Base-by-base conservation (phyloP, 208 protist species). In the Wallacemonas sp. region DNA sequence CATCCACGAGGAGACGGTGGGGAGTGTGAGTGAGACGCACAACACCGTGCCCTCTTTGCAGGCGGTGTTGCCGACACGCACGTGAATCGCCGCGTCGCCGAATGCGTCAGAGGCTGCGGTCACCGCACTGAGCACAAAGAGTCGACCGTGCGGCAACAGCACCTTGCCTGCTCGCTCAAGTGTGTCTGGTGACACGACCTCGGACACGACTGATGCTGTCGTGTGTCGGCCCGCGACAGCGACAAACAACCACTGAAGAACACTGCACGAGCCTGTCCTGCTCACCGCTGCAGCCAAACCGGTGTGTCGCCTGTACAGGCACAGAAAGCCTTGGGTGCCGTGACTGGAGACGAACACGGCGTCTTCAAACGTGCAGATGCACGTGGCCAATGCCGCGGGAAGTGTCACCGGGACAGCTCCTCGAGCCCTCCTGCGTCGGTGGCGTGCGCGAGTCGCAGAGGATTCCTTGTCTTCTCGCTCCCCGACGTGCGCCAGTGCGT, bases 281-380 rank as follows among this genome's bases (percentile, higher is more conserved):
- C n/a, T 32, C 27, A 9, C 10, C 24, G 19, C 46, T 34, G 46
- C 27, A 19, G 4, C n/a, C 24, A 34, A 26, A 48, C 0, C 17
- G 6, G 42, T 19, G 26, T 15, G 19, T 19, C 45, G 45, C 19
- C 50, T 34, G 50, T 30, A 57, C 50, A 57, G 30, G 32, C 50
- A 57, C 29, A 57, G 50, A 21, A 57, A 57, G 36, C 50, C 50
- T 17, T 57, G 50, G 30, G 38, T 57, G 30, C 50, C 50, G 9
- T 34, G 9, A 27, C 29, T 57, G 15, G 30, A 13, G 9, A 57
- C 50, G 17, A 34, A 57, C 26, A 39, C 50, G 0, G 50, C 50
- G 50, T 57, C 50, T 27, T 57, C 30, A n/a, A 57, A 37, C 26
- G 12, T 32, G n/a, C n/a, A n/a, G n/a, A n/a, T n/a, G n/a, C n/a